Conservation (phyloP, 306 rosid genomes). For the Styphnolobium japonicum region DNA sequence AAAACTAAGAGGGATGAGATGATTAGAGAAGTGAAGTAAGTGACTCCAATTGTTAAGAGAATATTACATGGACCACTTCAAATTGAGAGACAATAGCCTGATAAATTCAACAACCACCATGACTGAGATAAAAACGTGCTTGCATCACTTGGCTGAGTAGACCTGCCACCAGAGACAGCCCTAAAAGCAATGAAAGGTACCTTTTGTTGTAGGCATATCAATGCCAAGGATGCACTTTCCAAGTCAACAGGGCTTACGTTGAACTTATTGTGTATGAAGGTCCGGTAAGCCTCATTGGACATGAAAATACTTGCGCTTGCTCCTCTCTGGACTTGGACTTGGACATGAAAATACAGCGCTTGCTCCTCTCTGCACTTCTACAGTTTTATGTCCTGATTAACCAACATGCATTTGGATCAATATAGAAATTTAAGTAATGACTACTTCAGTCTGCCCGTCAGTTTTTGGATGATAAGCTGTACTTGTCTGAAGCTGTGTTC, state of each 20-base stretch:
- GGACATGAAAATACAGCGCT: conserved; percentile 40
- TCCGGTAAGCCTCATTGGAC: conserved; percentile 35
- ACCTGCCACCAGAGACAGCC: conserved; percentile 40
- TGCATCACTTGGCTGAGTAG: conserved; percentile 36
- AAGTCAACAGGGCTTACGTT: conserved; percentile 31
- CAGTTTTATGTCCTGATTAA: conserved; percentile 18
- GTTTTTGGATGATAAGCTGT: too few relatives aligned
- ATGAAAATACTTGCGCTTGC: conserved; percentile 39
- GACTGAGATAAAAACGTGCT: conserved; percentile 21
- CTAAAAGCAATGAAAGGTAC: conserved; percentile 36
- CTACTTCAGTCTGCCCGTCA: too few relatives aligned
- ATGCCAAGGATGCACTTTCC: conserved; percentile 39
- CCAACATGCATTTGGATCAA: neutral
- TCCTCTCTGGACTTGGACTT: conserved; percentile 40
- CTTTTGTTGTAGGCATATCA: conserved; percentile 30
- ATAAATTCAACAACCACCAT: conserved; percentile 26
- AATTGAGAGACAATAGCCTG: neutral
- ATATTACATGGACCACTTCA: too few relatives aligned
- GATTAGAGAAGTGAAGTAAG: too few relatives aligned
- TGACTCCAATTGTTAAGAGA: too few relatives aligned
- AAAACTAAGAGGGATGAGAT: too few relatives aligned
- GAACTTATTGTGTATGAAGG: conserved; percentile 34
- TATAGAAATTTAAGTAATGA: too few relatives aligned
- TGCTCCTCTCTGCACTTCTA: conserved; percentile 35
- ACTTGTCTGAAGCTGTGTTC: too few relatives aligned